Evolutionary conservation across 495 filamentous ascomycete species (phyloP), one percentile per base, ranked within the genome.

Genomic region (Talaromyces stipitatus): DNA sequence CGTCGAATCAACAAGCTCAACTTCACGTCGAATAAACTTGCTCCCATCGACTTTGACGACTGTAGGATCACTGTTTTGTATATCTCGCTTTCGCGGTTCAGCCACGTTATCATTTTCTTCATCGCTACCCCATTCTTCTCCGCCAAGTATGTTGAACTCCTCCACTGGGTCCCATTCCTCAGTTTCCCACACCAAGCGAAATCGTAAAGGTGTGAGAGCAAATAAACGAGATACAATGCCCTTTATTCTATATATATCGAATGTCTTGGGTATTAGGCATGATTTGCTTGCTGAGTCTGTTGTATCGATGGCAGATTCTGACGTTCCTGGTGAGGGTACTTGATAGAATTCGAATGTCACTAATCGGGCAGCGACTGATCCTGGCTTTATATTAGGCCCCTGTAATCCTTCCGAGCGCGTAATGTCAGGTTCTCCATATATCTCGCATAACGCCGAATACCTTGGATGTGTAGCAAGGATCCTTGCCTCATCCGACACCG

Each of bases 161-260:
- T 64, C 69, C 0, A 88, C 82, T 1, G 89, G 88, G 72, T 95
- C 90, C 82, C 84, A 86, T 66, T 95, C 87, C 53, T 89, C 85
- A 16, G 90, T 92, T 71, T 94, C 87, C 84, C 84, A 89, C 11
- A 91, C 70, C 55, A 98, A 62, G 57, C 78, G 75, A 48, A 92
- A 69, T 33, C 72, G 68, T 62, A 88, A 75, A 10, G 90, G 86
- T 46, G 69, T 64, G 26, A 91, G 63, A 7, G 74, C 76, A 67
- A 95, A 92, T 60, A 87, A 65, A 56, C 81, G 82, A 5, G 85
- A 87, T 0, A 87, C 86, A 14, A 95, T 73, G 0, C 86, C 88
- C 64, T 94, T 88, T 22, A 96, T 76, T 18, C 81, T 79, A 61
- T 95, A 96, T n/a, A 88, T 82, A 60, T 88, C 83, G 64, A 90